These are phyloP conservation scores for Fagopyrum homotropicum DNA, from an alignment of 148 eudicot species.

Conservation along the genomic window DNA sequence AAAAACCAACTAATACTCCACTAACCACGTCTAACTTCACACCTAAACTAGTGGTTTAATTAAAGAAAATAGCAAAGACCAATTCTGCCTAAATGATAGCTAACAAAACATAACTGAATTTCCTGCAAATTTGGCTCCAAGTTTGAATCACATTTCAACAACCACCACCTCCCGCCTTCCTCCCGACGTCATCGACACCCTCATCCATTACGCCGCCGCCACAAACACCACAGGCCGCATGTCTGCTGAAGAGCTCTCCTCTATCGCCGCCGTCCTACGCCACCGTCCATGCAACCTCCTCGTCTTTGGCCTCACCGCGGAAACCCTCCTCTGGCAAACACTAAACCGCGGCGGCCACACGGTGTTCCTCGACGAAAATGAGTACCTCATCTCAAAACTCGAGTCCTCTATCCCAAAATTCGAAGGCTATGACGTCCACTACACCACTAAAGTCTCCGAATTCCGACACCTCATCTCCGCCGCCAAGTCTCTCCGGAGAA, in stretches of 20 bases:
- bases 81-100: too few relatives aligned
- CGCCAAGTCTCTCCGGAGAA: conserved; percentile 19
- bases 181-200: neutral
- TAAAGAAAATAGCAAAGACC: too few relatives aligned
- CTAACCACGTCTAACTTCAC: too few relatives aligned
- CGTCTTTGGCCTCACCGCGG: conserved; percentile 68
- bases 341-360: conserved; percentile 64
- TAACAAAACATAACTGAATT: too few relatives aligned
- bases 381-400: conserved; percentile 28
- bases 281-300: conserved; percentile 45
- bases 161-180: neutral
- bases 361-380: conserved; percentile 58
- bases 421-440: conserved; percentile 77
- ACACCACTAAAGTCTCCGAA: conserved; percentile 42
- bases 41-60: too few relatives aligned
- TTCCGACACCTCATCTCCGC: conserved; percentile 26
- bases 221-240: conserved; percentile 6
- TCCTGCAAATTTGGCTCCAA: too few relatives aligned
- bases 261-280: conserved; percentile 4
- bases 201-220: conserved; percentile 9
- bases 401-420: conserved; percentile 38
- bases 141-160: too few relatives aligned
- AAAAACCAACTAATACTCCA: too few relatives aligned
- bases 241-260: neutral
- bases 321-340: conserved; percentile 69